Base-by-base conservation (phyloP, 768 basidiomycete genomes). In the Omphalotus guepiniiformis region DNA sequence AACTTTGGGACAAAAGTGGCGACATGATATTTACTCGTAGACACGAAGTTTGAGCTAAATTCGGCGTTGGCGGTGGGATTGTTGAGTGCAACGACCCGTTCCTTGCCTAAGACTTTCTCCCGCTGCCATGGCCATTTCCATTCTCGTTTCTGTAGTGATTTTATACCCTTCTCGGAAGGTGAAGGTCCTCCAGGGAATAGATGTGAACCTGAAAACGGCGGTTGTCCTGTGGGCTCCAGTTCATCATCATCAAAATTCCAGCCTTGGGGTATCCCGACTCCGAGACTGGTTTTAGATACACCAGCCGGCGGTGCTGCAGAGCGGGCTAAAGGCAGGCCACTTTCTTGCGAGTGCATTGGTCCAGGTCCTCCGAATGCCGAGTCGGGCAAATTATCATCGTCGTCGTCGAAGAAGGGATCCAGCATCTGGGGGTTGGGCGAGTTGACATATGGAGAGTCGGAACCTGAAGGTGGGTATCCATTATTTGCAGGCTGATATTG, bases 21-120 rank as follows among this genome's bases (percentile, higher is more conserved):
- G 28, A 85, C 48, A 59, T 93, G 97, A 68, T 98, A 99, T 67
- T 98, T 98, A 74, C 88, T 91, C 19, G 96, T 98, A 8, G 86
- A 88, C 21, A 98, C 83, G 47, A 83, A 85, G 65, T 99, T 99
- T 45, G 78, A 82, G 57, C 73, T 70, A 66, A 75, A 94, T 42
- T 81, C 85, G 38, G 63, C 67, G 64, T 84, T 86, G 51, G 83
- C 76, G 26, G 67, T 53, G 32, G 74, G 68, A 63, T 92, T 88
- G 66, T 95, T 94, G 62, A 97, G 76, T 12, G 83, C 78, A 48
- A 98, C 80, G 44, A 89, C 66, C 44, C 96, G 75, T 64, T 93
- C 88, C 19, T 88, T 89, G 6, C 69, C 68, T 47, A 78, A 64
- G n/a, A 70, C 72, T 58, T 76, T 68, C 49, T 81, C 79, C 65